Percentiles rank a stretch among this genome's conserved stretches.
Conservation (phyloP, 2,329 filamentous ascomycete genomes). For the Botrytis hyacinthi region DNA sequence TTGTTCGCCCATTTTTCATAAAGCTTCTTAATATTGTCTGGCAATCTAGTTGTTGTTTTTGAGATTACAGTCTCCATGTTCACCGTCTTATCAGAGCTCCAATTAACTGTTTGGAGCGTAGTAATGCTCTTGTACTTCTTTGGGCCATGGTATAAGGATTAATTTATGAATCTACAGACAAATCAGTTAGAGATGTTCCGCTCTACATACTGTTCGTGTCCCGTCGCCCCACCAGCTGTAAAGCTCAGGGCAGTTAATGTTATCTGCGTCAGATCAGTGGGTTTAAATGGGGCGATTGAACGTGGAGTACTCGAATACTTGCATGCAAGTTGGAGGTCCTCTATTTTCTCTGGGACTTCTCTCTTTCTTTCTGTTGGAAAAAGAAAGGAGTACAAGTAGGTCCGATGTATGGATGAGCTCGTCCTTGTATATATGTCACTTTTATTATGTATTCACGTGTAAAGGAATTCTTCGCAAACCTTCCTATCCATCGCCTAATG, state of each 20-base stretch:
- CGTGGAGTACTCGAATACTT: neutral
- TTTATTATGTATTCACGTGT: neutral
- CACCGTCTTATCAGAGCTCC: neutral
- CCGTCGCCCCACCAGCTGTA: neutral
- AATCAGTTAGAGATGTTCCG: neutral
- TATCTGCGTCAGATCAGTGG: neutral
- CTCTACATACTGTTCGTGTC: neutral
- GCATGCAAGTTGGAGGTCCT: neutral
- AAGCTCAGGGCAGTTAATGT: slow-evolving; percentile 1
- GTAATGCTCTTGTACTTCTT: neutral
- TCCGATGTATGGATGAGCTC: neutral
- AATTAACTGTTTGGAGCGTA: neutral
- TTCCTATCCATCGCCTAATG: neutral
- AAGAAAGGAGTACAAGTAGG: neutral
- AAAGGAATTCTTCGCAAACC: neutral
- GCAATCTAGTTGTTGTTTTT: neutral
- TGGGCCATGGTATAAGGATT: neutral
- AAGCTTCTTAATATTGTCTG: neutral
- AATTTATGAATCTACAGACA: neutral
- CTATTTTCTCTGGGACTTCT: neutral
- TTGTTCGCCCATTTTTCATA: neutral
- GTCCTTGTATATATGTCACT: neutral
- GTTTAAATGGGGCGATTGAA: neutral
- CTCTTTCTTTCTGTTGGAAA: neutral
- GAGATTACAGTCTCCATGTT: neutral